Evolutionary conservation across 495 filamentous ascomycete genomes (phyloP).

Genomic region (Acidiella bohemica): DNA sequence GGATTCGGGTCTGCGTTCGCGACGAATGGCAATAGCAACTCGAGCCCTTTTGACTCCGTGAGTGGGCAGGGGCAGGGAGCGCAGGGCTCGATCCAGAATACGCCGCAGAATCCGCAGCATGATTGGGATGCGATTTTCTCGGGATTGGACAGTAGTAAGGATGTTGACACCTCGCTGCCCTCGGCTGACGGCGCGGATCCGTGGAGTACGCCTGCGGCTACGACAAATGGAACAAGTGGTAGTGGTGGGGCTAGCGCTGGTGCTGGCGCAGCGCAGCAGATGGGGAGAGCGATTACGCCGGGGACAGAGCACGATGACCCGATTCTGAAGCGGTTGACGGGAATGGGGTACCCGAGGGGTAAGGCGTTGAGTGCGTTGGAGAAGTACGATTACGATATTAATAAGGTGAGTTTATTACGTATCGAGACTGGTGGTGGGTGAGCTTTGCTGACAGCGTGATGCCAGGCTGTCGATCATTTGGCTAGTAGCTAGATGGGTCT

Average conservation of each 20-base stretch:
- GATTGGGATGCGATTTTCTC: conserved; percentile 97
- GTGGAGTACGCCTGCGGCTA: conserved; percentile 3
- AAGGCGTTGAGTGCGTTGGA: conserved; percentile 76
- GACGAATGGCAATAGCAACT: conserved; percentile 11
- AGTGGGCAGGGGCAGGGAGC: conserved; percentile 13
- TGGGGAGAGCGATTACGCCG: conserved; percentile 54
- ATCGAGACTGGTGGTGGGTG: neutral
- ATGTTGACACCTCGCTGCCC: conserved; percentile 5
- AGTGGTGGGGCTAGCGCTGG: neutral
- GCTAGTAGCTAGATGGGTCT: conserved; percentile 11
- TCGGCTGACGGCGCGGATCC: conserved; percentile 2
- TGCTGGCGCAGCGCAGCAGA: conserved; percentile 6
- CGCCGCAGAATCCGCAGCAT: conserved; percentile 37
- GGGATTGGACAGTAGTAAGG: conserved; percentile 41
- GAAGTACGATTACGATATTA: conserved; percentile 89
- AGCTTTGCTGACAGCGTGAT: neutral
- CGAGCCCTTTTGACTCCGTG: conserved; percentile 8
- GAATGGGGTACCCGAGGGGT: conserved; percentile 75
- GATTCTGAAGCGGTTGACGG: conserved; percentile 76
- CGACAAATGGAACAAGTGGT: conserved; percentile 1
- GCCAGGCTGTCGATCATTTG: conserved; percentile 27
- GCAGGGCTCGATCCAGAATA: conserved; percentile 19
- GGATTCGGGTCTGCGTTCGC: conserved; percentile 42
- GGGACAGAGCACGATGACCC: conserved; percentile 78
- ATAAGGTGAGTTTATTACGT: conserved; percentile 53